Percentiles rank a stretch among this genome's conserved stretches.
phyloP scores from a whole-genome alignment of 2,329 filamentous ascomycete genomes.

The Ophiosphaerella herpotricha region DNA sequence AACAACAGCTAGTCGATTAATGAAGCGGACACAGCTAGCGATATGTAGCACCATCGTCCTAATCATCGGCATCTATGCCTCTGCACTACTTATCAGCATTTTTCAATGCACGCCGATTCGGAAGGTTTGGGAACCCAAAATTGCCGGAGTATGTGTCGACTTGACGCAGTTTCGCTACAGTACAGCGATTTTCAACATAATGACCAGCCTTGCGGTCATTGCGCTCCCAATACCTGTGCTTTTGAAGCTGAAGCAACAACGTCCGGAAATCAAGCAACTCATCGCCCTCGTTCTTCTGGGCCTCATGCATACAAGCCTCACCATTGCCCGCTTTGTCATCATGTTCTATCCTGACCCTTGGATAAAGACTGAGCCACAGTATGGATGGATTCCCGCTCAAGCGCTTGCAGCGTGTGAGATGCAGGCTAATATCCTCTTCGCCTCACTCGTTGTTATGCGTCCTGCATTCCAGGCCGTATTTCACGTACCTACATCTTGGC shows the following conservation, averaged over 20 bases:
- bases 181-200: not conserved
- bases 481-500: too few species aligned
- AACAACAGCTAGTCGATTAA: not conserved
- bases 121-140: conserved; percentile 1
- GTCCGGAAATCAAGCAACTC: conserved; percentile 3
- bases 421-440: conserved; percentile 3
- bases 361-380: conserved; percentile 1
- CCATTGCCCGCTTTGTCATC: conserved; percentile 2
- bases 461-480: conserved; percentile 3
- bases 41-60: not conserved
- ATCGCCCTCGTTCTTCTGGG: conserved; percentile 1
- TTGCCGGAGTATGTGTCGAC: not conserved
- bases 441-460: conserved; percentile 4
- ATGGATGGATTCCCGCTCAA: conserved; percentile 1
- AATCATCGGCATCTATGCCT: not conserved
- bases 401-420: conserved; percentile 2
- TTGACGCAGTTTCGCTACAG: conserved; percentile 2
- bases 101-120: not conserved
- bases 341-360: conserved; percentile 3
- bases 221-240: conserved; percentile 1
- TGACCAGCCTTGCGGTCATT: not conserved
- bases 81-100: not conserved
- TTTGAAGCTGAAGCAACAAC: conserved; percentile 1
- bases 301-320: conserved; percentile 1
- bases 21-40: not conserved